phyloP scores from a whole-genome alignment of 1,284 basidiomycete genomes.

The Ganoderma sinense region DNA sequence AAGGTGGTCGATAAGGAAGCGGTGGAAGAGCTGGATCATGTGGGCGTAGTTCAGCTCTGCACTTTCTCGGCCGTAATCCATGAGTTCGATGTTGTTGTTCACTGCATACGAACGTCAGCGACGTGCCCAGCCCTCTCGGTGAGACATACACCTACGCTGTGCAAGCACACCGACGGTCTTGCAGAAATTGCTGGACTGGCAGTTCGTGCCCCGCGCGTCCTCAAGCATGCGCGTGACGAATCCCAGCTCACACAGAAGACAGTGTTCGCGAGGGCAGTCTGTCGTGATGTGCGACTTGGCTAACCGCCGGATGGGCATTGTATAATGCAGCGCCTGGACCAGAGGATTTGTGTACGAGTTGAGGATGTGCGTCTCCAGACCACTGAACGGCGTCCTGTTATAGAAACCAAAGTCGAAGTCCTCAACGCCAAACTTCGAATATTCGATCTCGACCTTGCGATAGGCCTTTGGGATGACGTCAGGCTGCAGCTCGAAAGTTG shows the following conservation, averaged over 20 bases:
- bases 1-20: conserved; percentile 89
- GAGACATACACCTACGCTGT: conserved; percentile 62
- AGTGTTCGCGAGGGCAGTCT: conserved; percentile 89
- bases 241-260: conserved; percentile 94
- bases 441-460: conserved; percentile 95
- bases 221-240: conserved; percentile 97
- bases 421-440: conserved; percentile 98
- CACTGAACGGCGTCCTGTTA: conserved; percentile 90
- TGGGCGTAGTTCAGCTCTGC: conserved; percentile 81
- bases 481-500: conserved; percentile 53
- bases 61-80: conserved; percentile 86
- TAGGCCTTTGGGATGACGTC: conserved; percentile 86
- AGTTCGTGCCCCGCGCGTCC: conserved; percentile 93
- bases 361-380: conserved; percentile 95
- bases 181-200: conserved; percentile 97
- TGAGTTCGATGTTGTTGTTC: conserved; percentile 86
- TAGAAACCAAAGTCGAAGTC: conserved; percentile 99
- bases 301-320: conserved; percentile 77
- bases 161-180: conserved; percentile 86
- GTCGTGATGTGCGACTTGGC: conserved; percentile 93
- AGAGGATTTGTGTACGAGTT: conserved; percentile 98
- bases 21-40: conserved; percentile 94
- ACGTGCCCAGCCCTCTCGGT: conserved; percentile 32
- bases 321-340: conserved; percentile 91
- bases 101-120: conserved; percentile 7